Evolutionary conservation across 805 yeast genomes (phyloP).

Genomic region (Scheffersomyces coipomensis): DNA sequence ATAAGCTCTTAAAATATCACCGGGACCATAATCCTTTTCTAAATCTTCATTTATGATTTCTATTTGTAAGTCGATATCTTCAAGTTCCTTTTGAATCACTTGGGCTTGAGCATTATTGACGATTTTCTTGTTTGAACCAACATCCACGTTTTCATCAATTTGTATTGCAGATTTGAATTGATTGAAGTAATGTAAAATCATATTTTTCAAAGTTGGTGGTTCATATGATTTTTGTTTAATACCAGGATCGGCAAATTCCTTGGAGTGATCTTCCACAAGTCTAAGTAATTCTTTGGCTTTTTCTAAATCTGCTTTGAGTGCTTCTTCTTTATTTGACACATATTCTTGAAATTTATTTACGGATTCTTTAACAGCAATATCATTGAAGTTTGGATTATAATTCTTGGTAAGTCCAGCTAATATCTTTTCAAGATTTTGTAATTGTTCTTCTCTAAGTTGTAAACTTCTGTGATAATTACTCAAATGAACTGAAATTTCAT

Average conservation of each 20-base stretch:
- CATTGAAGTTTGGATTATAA: conserved; percentile 86
- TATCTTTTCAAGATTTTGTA: conserved; percentile 42
- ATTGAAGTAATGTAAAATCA: conserved; percentile 23
- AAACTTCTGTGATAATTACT: conserved; percentile 8
- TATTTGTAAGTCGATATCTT: conserved; percentile 12
- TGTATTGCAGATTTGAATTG: neutral
- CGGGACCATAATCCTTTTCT: conserved; percentile 50
- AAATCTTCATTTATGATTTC: conserved; percentile 18
- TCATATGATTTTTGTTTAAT: neutral
- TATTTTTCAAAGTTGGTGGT: conserved; percentile 19
- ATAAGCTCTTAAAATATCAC: conserved; percentile 62
- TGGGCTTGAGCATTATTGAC: too few relatives aligned
- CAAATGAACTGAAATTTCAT: conserved; percentile 7
- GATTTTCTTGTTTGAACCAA: too few relatives aligned
- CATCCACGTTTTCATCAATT: neutral
- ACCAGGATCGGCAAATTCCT: neutral
- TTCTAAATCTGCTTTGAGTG: conserved; percentile 1
- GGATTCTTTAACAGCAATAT: conserved; percentile 77
- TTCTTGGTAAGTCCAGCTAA: conserved; percentile 48
- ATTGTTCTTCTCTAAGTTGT: conserved; percentile 12
- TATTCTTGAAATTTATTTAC: conserved; percentile 55
- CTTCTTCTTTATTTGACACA: conserved; percentile 34
- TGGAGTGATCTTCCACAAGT: conserved; percentile 16
- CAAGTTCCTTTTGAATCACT: conserved; percentile 13
- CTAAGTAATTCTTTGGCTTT: conserved; percentile 15